These are phyloP conservation scores for Parastagonospora avenae DNA, from an alignment of 2,329 filamentous ascomycete species.

Conservation along the genomic window DNA sequence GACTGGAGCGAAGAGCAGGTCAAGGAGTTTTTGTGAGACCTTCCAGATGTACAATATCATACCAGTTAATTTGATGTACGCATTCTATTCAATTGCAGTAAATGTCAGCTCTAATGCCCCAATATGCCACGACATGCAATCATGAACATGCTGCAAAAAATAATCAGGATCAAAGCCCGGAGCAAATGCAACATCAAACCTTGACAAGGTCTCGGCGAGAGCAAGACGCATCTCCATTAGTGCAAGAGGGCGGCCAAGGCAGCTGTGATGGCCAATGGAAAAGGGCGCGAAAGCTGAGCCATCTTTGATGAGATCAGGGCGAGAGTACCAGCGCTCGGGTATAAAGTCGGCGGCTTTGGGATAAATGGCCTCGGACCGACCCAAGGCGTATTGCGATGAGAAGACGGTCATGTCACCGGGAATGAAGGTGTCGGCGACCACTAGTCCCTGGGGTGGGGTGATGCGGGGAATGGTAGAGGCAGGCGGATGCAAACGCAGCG, in stretches of 20 bases:
- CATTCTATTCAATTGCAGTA: too few species aligned
- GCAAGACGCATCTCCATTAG: slow-evolving; percentile 3
- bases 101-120: too few species aligned
- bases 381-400: slow-evolving; percentile 8
- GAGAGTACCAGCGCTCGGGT: slow-evolving; percentile 22
- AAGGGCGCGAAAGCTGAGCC: slow-evolving; percentile 14
- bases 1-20: too few species aligned
- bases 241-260: slow-evolving; percentile 1
- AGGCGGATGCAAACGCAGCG: slow-evolving; percentile 23
- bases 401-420: slow-evolving; percentile 10
- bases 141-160: too few species aligned
- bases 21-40: too few species aligned
- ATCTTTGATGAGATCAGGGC: slow-evolving; percentile 6
- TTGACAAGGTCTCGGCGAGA: neutral
- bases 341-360: slow-evolving; percentile 12
- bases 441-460: slow-evolving; percentile 40
- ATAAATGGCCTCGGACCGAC: slow-evolving; percentile 9
- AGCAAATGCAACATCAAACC: too few species aligned
- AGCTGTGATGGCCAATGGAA: slow-evolving; percentile 5
- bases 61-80: too few species aligned
- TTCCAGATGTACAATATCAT: too few species aligned
- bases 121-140: too few species aligned
- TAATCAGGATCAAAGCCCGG: too few species aligned
- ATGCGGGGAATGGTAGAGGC: slow-evolving; percentile 38
- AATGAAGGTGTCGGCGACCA: slow-evolving; percentile 15